Evolutionary conservation across 805 yeast genomes (phyloP), one percentile per base, ranked within the genome.

Genomic region (Barnettozyma pratensis): DNA sequence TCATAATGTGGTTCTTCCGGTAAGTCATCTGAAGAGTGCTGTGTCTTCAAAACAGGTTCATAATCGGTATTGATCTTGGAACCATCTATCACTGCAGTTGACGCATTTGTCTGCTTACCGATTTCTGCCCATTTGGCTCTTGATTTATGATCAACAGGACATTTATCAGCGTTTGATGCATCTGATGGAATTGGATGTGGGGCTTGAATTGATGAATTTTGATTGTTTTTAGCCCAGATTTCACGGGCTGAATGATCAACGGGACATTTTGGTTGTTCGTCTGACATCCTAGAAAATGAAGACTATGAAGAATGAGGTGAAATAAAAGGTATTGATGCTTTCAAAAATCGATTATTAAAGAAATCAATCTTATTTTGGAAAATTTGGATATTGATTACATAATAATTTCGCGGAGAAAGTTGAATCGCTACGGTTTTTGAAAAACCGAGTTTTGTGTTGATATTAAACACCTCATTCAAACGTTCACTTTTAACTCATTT

Each of bases 61-160:
- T 49, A 49, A 51, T 51, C 50, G 5, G 56, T 52, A 6, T 55
- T 50, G 10, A 55, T 47, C 31, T 36, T 41, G 9, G 52, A 42
- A n/a, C 64, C 55, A 50, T 62, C 59, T 39, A 57, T 42, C 10
- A 55, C 52, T n/a, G 46, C 29, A 9, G 31, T 14, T 31, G 49
- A n/a, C 31, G 40, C 43, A 37, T 36, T 47, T 14, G 47, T 35
- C 14, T 66, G 61, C 26, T 55, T 52, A 26, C 58, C 63, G 44
- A 71, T 58, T 45, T 69, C 68, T 27, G 80, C 59, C 90, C 90
- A 85, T 36, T 71, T 72, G 38, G 75, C 74, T 49, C 86, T 66
- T 5, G 86, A 73, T n/a, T 63, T 63, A 52, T 77, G 85, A 55
- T 82, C 86, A 25, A 86, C 91, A 1, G 92, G 92, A 58, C 92